Conservation (phyloP, 768 basidiomycete genomes). For the Pleurotus platypus region DNA sequence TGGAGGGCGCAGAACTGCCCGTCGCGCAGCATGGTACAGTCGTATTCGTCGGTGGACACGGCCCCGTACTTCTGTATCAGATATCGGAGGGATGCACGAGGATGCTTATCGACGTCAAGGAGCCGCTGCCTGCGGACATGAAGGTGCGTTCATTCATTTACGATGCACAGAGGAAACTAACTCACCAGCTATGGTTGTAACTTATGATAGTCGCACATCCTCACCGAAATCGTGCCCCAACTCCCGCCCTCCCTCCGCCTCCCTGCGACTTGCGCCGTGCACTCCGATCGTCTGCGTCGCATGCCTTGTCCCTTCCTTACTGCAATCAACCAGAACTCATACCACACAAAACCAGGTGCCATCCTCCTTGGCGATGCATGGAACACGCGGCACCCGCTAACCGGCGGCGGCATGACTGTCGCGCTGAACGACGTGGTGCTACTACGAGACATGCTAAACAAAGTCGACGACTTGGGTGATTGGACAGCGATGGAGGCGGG, state of each 20-base stretch:
- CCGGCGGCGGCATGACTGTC: slow-evolving; percentile 98
- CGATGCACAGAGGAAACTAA: not conserved
- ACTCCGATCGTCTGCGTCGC: slow-evolving; percentile 74
- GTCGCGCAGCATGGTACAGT: slow-evolving; percentile 83
- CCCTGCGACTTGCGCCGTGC: slow-evolving; percentile 62
- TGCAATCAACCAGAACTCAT: slow-evolving; percentile 56
- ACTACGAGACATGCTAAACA: slow-evolving; percentile 45
- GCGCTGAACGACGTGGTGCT: slow-evolving; percentile 84
- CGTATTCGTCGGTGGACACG: slow-evolving; percentile 69
- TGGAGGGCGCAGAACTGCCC: slow-evolving; percentile 75
- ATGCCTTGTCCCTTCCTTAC: slow-evolving; percentile 98
- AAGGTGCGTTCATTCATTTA: slow-evolving; percentile 43
- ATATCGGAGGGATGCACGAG: slow-evolving; percentile 86
- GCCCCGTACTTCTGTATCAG: slow-evolving; percentile 92
- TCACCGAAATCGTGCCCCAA: slow-evolving; percentile 70
- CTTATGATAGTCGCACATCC: slow-evolving; percentile 57
- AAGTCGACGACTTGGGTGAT: slow-evolving; percentile 31
- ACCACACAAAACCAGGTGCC: slow-evolving; percentile 58
- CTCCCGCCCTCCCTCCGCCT: slow-evolving; percentile 71
- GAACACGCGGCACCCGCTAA: slow-evolving; percentile 99
- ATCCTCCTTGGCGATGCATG: slow-evolving; percentile 92
- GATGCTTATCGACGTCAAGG: slow-evolving; percentile 88
- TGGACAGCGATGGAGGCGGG: slow-evolving; percentile 48
- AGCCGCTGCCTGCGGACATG: slow-evolving; percentile 77
- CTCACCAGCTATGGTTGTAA: not conserved